Percentiles rank a stretch among this genome's conserved stretches.
These are phyloP conservation scores for Prorocentrum cordatum DNA, from an alignment of 169 alveolate genomes.

Conservation along the genomic window DNA sequence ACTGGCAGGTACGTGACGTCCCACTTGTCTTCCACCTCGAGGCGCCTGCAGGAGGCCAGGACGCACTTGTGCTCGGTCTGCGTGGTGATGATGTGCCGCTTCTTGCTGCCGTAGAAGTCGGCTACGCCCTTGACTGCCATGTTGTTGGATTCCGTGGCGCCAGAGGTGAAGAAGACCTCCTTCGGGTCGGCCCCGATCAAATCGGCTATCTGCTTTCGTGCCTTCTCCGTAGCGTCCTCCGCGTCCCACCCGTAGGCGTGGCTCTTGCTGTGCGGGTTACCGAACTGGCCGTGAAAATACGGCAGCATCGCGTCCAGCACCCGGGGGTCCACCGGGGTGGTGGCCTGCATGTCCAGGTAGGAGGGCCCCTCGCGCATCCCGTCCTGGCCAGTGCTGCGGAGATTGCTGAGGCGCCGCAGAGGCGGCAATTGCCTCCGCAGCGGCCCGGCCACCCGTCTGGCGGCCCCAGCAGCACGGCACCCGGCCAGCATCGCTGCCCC, in stretches of 20 bases:
- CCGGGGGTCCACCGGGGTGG: constrained; percentile 97
- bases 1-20: constrained; percentile 92
- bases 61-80: constrained; percentile 92
- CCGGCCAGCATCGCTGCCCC: too few relatives aligned
- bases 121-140: constrained; percentile 77
- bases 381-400: too few relatives aligned
- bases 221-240: constrained; percentile 40
- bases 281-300: constrained; percentile 82
- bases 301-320: constrained; percentile 98
- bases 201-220: constrained; percentile 78
- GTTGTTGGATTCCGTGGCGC: constrained; percentile 98
- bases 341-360: constrained; percentile 91
- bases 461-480: too few relatives aligned
- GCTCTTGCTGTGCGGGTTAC: constrained; percentile 95
- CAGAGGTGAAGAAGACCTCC: constrained; percentile 96
- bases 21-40: constrained; percentile 79
- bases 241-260: constrained; percentile 84
- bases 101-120: constrained; percentile 76
- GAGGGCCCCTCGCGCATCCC: too few relatives aligned
- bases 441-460: too few relatives aligned
- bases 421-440: too few relatives aligned
- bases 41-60: constrained; percentile 31
- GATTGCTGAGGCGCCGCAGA: too few relatives aligned
- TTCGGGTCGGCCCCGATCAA: constrained; percentile 84
- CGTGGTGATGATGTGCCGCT: constrained; percentile 92